Evolutionary conservation across 1,139 yeast species (phyloP).

Genomic region (Taiozyma sp.): DNA sequence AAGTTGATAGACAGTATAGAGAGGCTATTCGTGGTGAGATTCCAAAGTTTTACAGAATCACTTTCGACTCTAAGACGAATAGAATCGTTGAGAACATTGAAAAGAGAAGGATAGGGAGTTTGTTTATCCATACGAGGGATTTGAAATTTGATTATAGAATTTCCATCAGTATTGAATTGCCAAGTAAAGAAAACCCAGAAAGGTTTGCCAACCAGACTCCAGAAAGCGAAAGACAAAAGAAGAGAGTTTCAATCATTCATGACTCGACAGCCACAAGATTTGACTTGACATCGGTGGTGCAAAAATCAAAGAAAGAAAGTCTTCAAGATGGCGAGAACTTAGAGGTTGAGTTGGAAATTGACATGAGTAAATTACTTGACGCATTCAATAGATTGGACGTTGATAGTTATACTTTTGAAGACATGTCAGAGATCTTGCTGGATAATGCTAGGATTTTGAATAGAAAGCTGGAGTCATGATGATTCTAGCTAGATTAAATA

Average conservation of each 20-base stretch:
- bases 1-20: slow-evolving; percentile 35
- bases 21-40: slow-evolving; percentile 41
- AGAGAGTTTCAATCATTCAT: slow-evolving; percentile 60
- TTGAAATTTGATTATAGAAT: slow-evolving; percentile 73
- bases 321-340: slow-evolving; percentile 35
- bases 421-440: slow-evolving; percentile 64
- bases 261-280: slow-evolving; percentile 65
- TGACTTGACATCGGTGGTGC: slow-evolving; percentile 61
- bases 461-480: slow-evolving; percentile 28
- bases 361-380: slow-evolving; percentile 54
- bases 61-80: slow-evolving; percentile 64
- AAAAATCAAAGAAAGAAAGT: slow-evolving; percentile 43
- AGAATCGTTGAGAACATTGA: slow-evolving; percentile 64
- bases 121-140: slow-evolving; percentile 72
- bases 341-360: slow-evolving; percentile 75
- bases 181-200: slow-evolving; percentile 55
- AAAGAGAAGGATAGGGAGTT: slow-evolving; percentile 67
- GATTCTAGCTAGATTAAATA: no score
- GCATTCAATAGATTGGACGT: slow-evolving; percentile 51
- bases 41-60: slow-evolving; percentile 59
- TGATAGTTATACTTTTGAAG: slow-evolving; percentile 63
- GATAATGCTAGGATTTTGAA: slow-evolving; percentile 62
- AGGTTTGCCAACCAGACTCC: slow-evolving; percentile 45
- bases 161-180: slow-evolving; percentile 73
- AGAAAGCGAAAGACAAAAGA: slow-evolving; percentile 53